These are phyloP conservation scores for Phytophthora idaei DNA, from an alignment of 352 stramenopile genomes.

Conservation along the genomic window DNA sequence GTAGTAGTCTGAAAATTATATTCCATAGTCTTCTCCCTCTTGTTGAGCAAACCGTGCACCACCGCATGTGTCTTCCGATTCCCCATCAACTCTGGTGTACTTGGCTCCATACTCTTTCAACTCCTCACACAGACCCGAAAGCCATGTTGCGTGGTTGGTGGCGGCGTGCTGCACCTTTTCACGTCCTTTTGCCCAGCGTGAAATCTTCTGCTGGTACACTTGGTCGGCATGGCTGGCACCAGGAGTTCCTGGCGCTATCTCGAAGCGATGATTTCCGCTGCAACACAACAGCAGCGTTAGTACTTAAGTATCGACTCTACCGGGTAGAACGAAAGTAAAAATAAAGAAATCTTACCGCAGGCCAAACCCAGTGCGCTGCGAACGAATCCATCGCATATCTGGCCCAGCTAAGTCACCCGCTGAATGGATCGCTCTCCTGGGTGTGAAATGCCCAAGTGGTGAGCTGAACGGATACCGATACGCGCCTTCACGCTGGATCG, in stretches of 20 bases:
- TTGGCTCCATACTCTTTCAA: conserved; percentile 66
- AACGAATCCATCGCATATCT: conserved; percentile 22
- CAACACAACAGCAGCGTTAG: conserved; percentile 1
- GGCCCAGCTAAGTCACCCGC: conserved; percentile 4
- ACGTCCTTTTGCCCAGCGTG: conserved; percentile 60
- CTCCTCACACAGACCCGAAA: conserved; percentile 67
- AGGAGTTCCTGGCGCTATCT: conserved; percentile 14
- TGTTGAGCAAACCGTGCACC: conserved; percentile 3
- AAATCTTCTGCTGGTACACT: conserved; percentile 67
- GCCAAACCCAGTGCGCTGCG: conserved; percentile 17
- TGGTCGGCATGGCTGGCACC: conserved; percentile 30
- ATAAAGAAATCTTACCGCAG: conserved; percentile 23
- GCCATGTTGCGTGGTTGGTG: conserved; percentile 62
- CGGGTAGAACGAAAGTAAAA: background rate
- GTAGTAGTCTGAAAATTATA: too few species aligned
- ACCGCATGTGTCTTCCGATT: background rate
- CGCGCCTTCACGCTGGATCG: conserved; percentile 14
- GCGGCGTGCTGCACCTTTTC: conserved; percentile 66
- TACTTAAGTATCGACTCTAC: background rate
- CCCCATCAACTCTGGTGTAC: conserved; percentile 26
- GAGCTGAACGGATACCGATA: background rate
- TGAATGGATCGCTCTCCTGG: conserved; percentile 10
- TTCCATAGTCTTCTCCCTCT: conserved; percentile 2
- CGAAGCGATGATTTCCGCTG: conserved; percentile 6
- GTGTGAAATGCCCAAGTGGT: conserved; percentile 7